These are phyloP conservation scores for Papilionanthe hybrid DNA, from an alignment of 116 monocot species.

Conservation along the genomic window DNA sequence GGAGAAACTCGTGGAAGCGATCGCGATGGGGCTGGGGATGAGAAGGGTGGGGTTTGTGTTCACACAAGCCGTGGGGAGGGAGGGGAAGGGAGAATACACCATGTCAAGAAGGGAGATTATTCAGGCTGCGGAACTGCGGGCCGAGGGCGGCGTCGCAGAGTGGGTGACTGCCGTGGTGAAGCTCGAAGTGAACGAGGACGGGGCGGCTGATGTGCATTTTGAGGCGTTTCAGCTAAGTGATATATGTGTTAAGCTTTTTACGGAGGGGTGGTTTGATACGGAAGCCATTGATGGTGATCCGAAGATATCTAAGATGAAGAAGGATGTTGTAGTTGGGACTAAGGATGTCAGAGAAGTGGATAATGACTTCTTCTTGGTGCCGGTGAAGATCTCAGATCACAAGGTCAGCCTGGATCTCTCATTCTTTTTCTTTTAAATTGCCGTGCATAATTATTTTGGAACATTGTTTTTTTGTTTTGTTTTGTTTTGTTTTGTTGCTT, in stretches of 20 bases:
- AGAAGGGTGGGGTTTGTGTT: slow-evolving; percentile 77
- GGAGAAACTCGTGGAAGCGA: slow-evolving; percentile 76
- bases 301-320: slow-evolving; percentile 71
- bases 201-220: slow-evolving; percentile 81
- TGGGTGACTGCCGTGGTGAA: slow-evolving; percentile 93
- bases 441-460: not conserved
- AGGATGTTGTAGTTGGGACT: slow-evolving; percentile 78
- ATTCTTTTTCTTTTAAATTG: not conserved
- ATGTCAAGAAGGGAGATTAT: slow-evolving; percentile 79
- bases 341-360: slow-evolving; percentile 88
- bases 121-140: slow-evolving; percentile 73
- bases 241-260: slow-evolving; percentile 70
- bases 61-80: slow-evolving; percentile 71
- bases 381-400: slow-evolving; percentile 91
- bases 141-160: slow-evolving; percentile 64
- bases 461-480: not conserved
- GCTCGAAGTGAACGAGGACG: slow-evolving; percentile 74
- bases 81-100: slow-evolving; percentile 65
- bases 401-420: slow-evolving; percentile 39
- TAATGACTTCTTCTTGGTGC: slow-evolving; percentile 93
- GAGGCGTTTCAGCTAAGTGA: slow-evolving; percentile 99
- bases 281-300: slow-evolving; percentile 57
- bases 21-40: slow-evolving; percentile 79
- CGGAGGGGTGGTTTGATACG: slow-evolving; percentile 70
- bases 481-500: not conserved